A percentile compares a stretch with the other conserved stretches of the same genome.
Conservation (phyloP, 441 rosid species). For the Pelargonium myrrhifolium region DNA sequence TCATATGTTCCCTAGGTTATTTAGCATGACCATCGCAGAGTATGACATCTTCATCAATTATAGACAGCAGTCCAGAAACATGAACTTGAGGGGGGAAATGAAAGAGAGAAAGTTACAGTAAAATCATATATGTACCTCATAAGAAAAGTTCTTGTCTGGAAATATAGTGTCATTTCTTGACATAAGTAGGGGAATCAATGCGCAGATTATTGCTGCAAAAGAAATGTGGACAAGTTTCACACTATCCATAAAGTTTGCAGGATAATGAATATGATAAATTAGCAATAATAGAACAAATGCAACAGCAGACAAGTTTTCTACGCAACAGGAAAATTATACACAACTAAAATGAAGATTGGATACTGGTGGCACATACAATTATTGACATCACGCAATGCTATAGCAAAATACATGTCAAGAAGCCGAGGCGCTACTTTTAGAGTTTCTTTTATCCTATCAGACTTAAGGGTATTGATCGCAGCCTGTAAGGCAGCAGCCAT, state of each 20-base stretch:
- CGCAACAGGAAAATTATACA: background rate
- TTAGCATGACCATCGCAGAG: background rate
- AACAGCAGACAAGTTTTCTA: slow-evolving; percentile 9
- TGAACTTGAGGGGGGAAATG: background rate
- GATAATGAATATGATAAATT: slow-evolving; percentile 4
- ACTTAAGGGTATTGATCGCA: slow-evolving; percentile 51
- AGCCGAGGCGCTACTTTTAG: slow-evolving; percentile 65
- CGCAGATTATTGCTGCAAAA: slow-evolving; percentile 76
- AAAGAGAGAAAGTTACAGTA: background rate
- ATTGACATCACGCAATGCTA: slow-evolving; percentile 61
- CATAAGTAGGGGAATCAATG: slow-evolving; percentile 79
- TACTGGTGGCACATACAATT: slow-evolving; percentile 43
- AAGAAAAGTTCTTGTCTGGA: slow-evolving; percentile 66
- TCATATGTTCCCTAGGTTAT: background rate
- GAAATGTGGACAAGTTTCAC: slow-evolving; percentile 15
- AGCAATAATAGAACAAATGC: background rate
- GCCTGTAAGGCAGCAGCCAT: slow-evolving; percentile 73
- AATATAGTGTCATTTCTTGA: slow-evolving; percentile 66
- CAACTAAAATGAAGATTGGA: slow-evolving; percentile 11
- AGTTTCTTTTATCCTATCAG: slow-evolving; percentile 70
- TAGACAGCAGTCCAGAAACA: slow-evolving; percentile 5
- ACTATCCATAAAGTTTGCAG: slow-evolving; percentile 7
- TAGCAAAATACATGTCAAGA: slow-evolving; percentile 65
- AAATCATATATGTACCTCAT: slow-evolving; percentile 47
- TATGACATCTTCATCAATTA: background rate